Conservation (phyloP, 1,139 yeast species). For the Pneumocystis oryctolagi region DNA sequence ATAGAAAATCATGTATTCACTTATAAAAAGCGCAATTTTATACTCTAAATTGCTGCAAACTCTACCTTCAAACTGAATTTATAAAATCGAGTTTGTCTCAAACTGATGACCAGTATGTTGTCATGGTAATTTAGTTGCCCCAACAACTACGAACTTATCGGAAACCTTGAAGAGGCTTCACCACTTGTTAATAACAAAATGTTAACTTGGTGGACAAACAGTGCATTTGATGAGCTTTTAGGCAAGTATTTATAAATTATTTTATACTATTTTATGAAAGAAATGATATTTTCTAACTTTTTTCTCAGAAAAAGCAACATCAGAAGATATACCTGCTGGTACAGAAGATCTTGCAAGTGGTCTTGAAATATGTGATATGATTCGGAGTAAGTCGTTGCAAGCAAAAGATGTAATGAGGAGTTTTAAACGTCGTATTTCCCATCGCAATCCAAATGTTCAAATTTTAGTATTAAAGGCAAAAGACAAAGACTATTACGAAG, state of each 20-base stretch:
- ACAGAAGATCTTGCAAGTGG: conserved; percentile 70
- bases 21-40: neutral
- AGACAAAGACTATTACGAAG: neutral
- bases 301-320: conserved; percentile 48
- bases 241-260: neutral
- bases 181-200: conserved; percentile 3
- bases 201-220: conserved; percentile 18
- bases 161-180: too few relatives aligned
- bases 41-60: too few relatives aligned
- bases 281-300: neutral
- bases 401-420: conserved; percentile 76
- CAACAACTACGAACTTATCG: too few relatives aligned
- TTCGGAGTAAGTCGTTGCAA: conserved; percentile 68
- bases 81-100: too few relatives aligned
- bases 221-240: conserved; percentile 11
- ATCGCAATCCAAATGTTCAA: conserved; percentile 60
- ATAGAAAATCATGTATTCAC: neutral
- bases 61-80: too few relatives aligned
- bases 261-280: conserved; percentile 39
- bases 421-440: conserved; percentile 56
- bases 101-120: too few relatives aligned
- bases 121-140: too few relatives aligned
- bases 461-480: conserved; percentile 40
- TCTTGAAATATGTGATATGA: conserved; percentile 74
- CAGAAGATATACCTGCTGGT: conserved; percentile 82